Conservation (phyloP, 2,329 filamentous ascomycete species). For the Exserohilum turcica region DNA sequence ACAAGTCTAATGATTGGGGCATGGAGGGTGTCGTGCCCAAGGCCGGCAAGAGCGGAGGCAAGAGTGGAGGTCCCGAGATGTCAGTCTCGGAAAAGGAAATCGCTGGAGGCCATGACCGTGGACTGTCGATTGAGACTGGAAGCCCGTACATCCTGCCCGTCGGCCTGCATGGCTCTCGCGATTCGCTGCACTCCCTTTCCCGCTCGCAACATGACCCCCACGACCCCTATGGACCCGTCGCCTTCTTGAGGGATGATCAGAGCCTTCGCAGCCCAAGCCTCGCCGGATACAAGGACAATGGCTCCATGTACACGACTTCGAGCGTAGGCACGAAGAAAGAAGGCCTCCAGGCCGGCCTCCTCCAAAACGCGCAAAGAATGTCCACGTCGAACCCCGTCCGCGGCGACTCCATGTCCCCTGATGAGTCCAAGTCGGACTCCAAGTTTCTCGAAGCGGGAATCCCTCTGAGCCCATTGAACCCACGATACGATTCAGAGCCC, state of each 20-base stretch:
- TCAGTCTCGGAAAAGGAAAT: conserved; percentile 61
- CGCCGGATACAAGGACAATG: conserved; percentile 41
- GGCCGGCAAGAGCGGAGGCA: conserved; percentile 28
- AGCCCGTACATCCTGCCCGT: conserved; percentile 95
- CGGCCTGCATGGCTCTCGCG: conserved; percentile 74
- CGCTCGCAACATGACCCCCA: conserved; percentile 74
- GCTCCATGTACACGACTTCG: conserved; percentile 59
- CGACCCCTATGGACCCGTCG: conserved; percentile 78
- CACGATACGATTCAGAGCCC: conserved; percentile 24
- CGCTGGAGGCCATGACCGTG: conserved; percentile 49
- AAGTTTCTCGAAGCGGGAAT: conserved; percentile 43
- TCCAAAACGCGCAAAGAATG: conserved; percentile 64
- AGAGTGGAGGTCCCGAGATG: conserved; percentile 57
- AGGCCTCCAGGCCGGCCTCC: conserved; percentile 56
- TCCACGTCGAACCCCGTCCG: conserved; percentile 58
- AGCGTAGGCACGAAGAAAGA: conserved; percentile 53
- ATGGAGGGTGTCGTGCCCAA: conserved; percentile 60
- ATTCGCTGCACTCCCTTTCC: conserved; percentile 85
- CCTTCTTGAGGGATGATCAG: conserved; percentile 58
- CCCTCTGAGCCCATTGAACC: conserved; percentile 38
- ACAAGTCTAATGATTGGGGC: conserved; percentile 92
- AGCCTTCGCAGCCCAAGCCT: conserved; percentile 43
- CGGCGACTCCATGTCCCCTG: conserved; percentile 46
- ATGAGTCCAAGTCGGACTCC: conserved; percentile 37
- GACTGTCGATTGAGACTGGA: conserved; percentile 67